Evolutionary conservation across 2,329 filamentous ascomycete species (phyloP), one percentile per base, ranked within the genome.

Genomic region (Daldinia eschscholtzii): DNA sequence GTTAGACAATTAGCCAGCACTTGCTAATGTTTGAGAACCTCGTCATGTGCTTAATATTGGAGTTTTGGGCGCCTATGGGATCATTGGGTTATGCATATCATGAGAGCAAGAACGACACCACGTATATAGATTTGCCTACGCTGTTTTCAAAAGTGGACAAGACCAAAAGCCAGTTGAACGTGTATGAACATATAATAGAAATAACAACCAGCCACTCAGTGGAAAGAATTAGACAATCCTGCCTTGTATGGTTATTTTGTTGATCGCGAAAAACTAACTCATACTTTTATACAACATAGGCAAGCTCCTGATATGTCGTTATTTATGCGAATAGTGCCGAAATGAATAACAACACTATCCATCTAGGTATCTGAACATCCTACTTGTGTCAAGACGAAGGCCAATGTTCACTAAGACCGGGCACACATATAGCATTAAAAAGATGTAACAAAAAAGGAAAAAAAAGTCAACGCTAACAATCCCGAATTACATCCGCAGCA

Each of bases 1-100:
- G 89, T 81, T 91, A 65, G 85, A 87, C 68, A 84, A 84, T 68
- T 70, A 65, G 50, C 53, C 88, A 81, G 73, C 56, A 23, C 6
- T 48, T 33, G 23, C 28, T 20, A 18, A 59, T 53, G 30, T 15
- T 15, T 48, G 46, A 41, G 48, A 62, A 57, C 26, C 10, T 57
- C 26, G 37, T 57, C 39, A 55, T 39, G 35, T 57, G 44, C 10
- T 62, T 65, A n/a, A 7, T 41, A 39, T 41, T 13, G 57, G 62
- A 61, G 63, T 67, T 58, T 35, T 33, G 33, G 68, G 68, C 67
- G 70, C 67, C n/a, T 65, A 9, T 42, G 15, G 41, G 56, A 55
- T 20, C 20, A 35, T 15, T 15, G 35, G 52, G 44, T 46, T 56
- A 48, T 37, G 44, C 44, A 61, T 65, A 61, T 44, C 48, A 63